Base-by-base conservation (phyloP, 441 rosid genomes). In the Eugenia klotzschiana region DNA sequence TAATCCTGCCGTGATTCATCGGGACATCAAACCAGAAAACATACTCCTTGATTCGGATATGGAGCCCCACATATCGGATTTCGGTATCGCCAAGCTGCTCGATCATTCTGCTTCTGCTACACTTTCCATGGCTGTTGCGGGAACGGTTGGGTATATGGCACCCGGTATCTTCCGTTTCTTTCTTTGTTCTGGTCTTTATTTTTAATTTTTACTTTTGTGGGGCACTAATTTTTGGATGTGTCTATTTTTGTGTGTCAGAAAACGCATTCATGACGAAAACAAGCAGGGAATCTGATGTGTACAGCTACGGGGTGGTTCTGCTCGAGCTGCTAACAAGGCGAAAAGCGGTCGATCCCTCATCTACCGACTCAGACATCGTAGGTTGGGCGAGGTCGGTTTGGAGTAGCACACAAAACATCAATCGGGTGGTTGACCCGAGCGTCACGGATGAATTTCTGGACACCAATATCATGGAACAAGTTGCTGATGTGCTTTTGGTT, bases 31-130 rank as follows among this genome's bases (percentile, higher is more conserved):
- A 84, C 94, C 97, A 1, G 87, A 90, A 73, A 95, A 95, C 89
- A 93, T 95, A 83, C 96, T 96, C 8, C 79, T 96, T 81, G 96
- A 94, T 89, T 82, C 89, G 2, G 92, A 94, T 55, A 89, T 94
- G 95, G 98, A 93, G 91, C 94, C 99, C 80, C 95, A 88, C 69
- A 90, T 96, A 84, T 92, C 98, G 2, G 98, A 94, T 86, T 96
- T 96, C 37, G 98, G 98, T 41, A 91, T 94, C 8, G 95, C 99
- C 79, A 90, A 90, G 88, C 87, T 94, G 64, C 85, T 95, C 6
- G 94, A 92, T 64, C 88, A 88, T 77, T 88, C 92, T 51, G 82
- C 90, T 49, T 81, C 90, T 55, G 86, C 93, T 60, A 81, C 89
- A 22, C 84, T 88, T 37, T 89, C 96, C 43, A 56, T 20, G 56